Evolutionary conservation across 148 eudicot species (phyloP).

Genomic region (Linanthus parryae): DNA sequence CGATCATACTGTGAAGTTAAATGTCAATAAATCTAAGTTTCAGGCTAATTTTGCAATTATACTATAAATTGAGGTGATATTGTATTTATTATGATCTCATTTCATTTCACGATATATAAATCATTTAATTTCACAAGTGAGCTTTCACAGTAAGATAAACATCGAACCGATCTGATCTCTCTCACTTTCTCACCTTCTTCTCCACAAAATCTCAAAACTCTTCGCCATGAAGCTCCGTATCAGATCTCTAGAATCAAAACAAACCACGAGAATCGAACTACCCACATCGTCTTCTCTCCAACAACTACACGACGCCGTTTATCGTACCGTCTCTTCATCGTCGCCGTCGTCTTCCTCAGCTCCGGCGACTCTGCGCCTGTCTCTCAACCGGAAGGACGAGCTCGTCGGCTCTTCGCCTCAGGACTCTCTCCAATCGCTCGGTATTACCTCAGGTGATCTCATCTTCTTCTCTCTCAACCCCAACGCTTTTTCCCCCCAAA

Average conservation of each 20-base stretch:
- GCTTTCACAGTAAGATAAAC: too few relatives aligned
- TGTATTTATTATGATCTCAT: too few relatives aligned
- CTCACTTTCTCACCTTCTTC: not conserved
- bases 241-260: constrained; percentile 51
- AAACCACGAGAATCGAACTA: constrained; percentile 52
- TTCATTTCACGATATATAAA: too few relatives aligned
- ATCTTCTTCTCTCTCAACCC: constrained; percentile 45
- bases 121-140: too few relatives aligned
- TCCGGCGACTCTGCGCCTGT: constrained; percentile 35
- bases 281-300: constrained; percentile 38
- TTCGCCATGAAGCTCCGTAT: constrained; percentile 58
- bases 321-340: constrained; percentile 23
- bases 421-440: constrained; percentile 51
- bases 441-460: constrained; percentile 73
- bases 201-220: too few relatives aligned
- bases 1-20: too few relatives aligned
- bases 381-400: constrained; percentile 74
- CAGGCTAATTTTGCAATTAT: too few relatives aligned
- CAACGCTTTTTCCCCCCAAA: constrained; percentile 26
- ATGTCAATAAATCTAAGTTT: too few relatives aligned
- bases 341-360: constrained; percentile 31
- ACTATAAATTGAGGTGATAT: too few relatives aligned
- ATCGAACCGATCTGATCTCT: not conserved
- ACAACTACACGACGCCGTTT: constrained; percentile 39
- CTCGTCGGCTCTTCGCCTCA: constrained; percentile 32